Evolutionary conservation across 345 rosid species (phyloP).

Genomic region (Salix purpurea): DNA sequence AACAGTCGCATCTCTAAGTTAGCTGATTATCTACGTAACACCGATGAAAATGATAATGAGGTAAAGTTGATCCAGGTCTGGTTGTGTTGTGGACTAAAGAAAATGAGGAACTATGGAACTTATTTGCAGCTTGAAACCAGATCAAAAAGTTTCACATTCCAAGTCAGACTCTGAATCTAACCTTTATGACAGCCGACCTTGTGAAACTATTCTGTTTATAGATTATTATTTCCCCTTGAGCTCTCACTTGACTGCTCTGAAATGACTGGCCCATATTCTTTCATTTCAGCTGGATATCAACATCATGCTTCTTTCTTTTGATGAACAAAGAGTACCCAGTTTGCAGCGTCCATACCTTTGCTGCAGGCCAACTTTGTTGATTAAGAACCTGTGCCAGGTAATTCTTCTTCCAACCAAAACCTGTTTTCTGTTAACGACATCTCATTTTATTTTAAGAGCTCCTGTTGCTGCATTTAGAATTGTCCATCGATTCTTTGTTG

Average conservation of each 20-base stretch:
- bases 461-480: neutral
- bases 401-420: slow-evolving; percentile 29
- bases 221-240: neutral
- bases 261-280: slow-evolving; percentile 6
- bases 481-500: slow-evolving; percentile 10
- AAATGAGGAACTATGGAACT: neutral
- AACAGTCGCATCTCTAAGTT: slow-evolving; percentile 34
- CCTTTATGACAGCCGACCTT: neutral
- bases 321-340: slow-evolving; percentile 46
- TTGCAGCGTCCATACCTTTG: slow-evolving; percentile 77
- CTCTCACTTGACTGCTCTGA: slow-evolving; percentile 7
- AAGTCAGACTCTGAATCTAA: neutral
- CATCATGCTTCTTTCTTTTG: slow-evolving; percentile 72
- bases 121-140: neutral
- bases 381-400: slow-evolving; percentile 79
- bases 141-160: neutral
- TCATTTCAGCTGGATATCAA: slow-evolving; percentile 58
- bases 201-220: slow-evolving; percentile 7
- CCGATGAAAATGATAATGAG: slow-evolving; percentile 40
- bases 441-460: neutral
- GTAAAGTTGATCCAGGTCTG: slow-evolving; percentile 22
- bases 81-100: neutral
- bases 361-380: slow-evolving; percentile 62
- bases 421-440: neutral
- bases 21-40: slow-evolving; percentile 33